phyloP scores from a whole-genome alignment of 441 rosid species.

The Lepidium campestre region DNA sequence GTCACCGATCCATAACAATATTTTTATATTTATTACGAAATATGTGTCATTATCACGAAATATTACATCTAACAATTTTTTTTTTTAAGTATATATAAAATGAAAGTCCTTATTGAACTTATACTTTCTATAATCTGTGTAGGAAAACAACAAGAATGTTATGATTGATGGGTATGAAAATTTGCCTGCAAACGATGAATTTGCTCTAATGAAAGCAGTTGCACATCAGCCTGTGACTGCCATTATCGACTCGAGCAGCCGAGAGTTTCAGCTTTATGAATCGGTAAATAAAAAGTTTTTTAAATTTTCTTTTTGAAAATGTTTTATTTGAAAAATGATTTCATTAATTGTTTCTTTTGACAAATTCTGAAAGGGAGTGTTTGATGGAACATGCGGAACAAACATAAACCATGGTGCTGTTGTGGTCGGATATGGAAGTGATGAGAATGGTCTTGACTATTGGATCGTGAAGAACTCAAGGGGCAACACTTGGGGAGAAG shows the following conservation, averaged over 20 bases:
- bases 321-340: neutral
- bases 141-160: conserved; percentile 31
- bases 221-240: conserved; percentile 40
- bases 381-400: conserved; percentile 26
- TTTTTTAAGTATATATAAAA: too few species aligned
- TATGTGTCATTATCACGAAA: too few species aligned
- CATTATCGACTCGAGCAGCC: conserved; percentile 35
- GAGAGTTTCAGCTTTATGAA: conserved; percentile 36
- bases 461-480: conserved; percentile 31
- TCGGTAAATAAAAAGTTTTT: neutral
- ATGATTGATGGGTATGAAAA: conserved; percentile 33
- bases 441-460: conserved; percentile 18
- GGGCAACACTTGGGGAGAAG: conserved; percentile 31
- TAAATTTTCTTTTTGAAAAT: neutral
- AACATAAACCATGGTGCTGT: conserved; percentile 29
- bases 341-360: neutral
- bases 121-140: neutral
- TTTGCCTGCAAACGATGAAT: conserved; percentile 32
- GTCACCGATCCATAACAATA: too few species aligned
- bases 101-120: too few species aligned
- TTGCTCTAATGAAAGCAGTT: conserved; percentile 35
- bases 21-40: too few species aligned
- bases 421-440: conserved; percentile 28
- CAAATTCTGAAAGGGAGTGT: conserved; percentile 18
- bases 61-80: too few species aligned